Evolutionary conservation across 139 green algal species (phyloP), one percentile per base, ranked within the genome.

Genomic region (Chlorella sp.): DNA sequence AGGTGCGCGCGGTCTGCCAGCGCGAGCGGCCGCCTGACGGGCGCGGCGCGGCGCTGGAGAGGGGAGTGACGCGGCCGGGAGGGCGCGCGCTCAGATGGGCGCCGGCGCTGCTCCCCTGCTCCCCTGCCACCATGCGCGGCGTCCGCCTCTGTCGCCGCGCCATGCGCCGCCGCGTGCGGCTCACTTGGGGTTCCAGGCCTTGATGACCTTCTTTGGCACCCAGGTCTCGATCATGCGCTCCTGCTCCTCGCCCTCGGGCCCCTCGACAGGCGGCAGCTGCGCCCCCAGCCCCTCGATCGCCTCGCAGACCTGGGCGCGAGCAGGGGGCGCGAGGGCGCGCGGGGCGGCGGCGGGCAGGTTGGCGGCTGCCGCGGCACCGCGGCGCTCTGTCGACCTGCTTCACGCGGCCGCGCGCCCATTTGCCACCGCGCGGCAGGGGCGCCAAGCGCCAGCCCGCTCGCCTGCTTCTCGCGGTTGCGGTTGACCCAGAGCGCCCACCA

Each of bases 151-250:
- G n/a, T n/a, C n/a, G n/a, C n/a, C n/a, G n/a, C n/a, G n/a, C n/a
- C n/a, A n/a, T n/a, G n/a, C n/a, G n/a, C n/a, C n/a, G n/a, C n/a
- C n/a, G 48, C 48, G 48, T n/a, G 48, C 17, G 17, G 19, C 56
- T 63, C 56, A 63, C 56, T 63, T 63, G 23, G 56, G 56, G 56
- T 63, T 63, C 56, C 56, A 63, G 56, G 56, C 56, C 56, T 63
- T 63, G 56, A 63, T 25, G 23, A 38, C 33, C 56, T 63, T 63
- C 23, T 11, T 9, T 9, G 56, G 56, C 23, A 25, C 56, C 56
- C 56, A 63, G 56, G 19, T 25, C 56, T 33, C 33, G 23, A 63
- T 11, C 56, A 63, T 25, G 11, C 56, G 14, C 56, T 63, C 56
- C 56, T n/a, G 14, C 19, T 38, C 27, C 19, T 63, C 56, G 23